These are phyloP conservation scores for Corymbia maculata DNA, from an alignment of 345 rosid genomes.

Conservation along the genomic window DNA sequence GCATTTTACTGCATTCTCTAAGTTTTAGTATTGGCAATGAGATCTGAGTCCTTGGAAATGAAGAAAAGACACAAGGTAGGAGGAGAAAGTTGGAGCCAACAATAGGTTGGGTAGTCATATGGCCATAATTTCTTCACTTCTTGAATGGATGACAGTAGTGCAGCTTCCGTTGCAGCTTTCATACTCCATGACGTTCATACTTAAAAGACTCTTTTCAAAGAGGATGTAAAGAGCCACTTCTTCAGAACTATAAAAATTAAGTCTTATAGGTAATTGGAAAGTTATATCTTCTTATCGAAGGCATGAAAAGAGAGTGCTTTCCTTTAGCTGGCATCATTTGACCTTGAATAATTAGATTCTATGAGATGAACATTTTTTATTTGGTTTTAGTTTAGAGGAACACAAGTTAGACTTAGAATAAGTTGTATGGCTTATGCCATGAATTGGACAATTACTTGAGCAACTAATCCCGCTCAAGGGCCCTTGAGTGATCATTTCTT, in stretches of 20 bases:
- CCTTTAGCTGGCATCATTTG: background rate
- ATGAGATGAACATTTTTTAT: background rate
- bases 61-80: background rate
- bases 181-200: background rate
- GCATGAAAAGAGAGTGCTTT: background rate
- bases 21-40: background rate
- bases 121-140: background rate
- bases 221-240: background rate
- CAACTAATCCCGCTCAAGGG: background rate
- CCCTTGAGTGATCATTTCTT: background rate
- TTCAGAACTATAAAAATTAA: background rate
- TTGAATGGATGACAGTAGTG: background rate
- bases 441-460: background rate
- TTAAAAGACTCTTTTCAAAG: background rate
- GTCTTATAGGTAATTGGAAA: background rate
- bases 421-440: background rate
- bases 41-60: background rate
- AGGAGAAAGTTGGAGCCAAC: background rate
- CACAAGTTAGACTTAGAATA: background rate
- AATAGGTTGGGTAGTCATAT: background rate
- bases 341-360: background rate
- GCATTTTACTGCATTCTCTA: background rate
- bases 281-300: background rate
- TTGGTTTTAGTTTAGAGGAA: background rate
- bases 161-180: background rate